phyloP scores from a whole-genome alignment of 306 rosid genomes.

The Sechiopsis laciniata region DNA sequence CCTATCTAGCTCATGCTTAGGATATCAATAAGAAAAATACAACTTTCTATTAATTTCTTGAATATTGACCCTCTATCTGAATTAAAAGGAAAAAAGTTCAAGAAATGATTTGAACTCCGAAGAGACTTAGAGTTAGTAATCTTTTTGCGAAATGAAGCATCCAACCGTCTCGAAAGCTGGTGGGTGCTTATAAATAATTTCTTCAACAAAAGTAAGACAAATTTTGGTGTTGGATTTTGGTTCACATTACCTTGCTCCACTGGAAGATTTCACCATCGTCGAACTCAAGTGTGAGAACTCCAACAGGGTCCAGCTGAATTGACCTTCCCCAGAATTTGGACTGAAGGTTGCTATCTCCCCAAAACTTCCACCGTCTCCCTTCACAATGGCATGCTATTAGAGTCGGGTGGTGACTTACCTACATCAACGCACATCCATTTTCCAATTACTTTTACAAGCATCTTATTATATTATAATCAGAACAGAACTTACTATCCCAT shows the following conservation, averaged over 20 bases:
- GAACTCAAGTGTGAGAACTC: conserved; percentile 69
- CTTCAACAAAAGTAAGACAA: background rate
- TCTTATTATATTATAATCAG: background rate
- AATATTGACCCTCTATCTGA: too few relatives aligned
- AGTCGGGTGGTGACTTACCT: conserved; percentile 97
- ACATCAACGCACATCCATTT: conserved; percentile 22
- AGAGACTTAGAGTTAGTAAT: too few relatives aligned
- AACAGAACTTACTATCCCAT: background rate
- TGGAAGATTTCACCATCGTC: conserved; percentile 95
- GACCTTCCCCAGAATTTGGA: conserved; percentile 95
- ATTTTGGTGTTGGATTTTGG: background rate
- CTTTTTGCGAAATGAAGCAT: background rate
- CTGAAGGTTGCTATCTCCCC: conserved; percentile 91
- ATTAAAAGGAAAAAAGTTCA: too few relatives aligned
- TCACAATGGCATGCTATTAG: conserved; percentile 96
- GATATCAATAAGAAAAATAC: background rate
- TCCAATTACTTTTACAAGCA: background rate
- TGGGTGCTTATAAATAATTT: background rate
- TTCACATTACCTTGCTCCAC: conserved; percentile 83
- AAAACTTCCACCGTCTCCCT: conserved; percentile 97
- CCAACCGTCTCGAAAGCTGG: background rate
- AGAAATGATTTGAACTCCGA: too few relatives aligned
- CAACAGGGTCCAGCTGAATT: conserved; percentile 92
- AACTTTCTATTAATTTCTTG: background rate
- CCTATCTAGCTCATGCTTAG: background rate